phyloP scores from a whole-genome alignment of 495 filamentous ascomycete genomes.

The Neurospora sp. region DNA sequence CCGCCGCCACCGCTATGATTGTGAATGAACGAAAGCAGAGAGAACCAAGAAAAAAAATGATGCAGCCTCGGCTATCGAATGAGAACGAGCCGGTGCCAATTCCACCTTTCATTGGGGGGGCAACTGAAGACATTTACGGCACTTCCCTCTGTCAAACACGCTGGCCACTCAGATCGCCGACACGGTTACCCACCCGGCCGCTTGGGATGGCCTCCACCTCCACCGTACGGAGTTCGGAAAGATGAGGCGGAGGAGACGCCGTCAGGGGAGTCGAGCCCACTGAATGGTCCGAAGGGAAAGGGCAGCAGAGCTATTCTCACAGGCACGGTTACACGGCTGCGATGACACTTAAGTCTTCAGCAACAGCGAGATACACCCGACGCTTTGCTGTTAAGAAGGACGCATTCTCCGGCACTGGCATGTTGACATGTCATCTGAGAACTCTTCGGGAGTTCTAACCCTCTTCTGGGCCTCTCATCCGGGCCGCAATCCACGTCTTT shows the following conservation, averaged over 20 bases:
- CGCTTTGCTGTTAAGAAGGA: not conserved
- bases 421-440: not conserved
- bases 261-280: not conserved
- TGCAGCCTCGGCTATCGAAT: not conserved
- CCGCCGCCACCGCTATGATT: not conserved
- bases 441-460: not conserved
- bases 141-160: not conserved
- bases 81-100: not conserved
- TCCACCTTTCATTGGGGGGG: not conserved
- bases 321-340: not conserved
- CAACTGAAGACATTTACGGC: not conserved
- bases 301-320: not conserved
- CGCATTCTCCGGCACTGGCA: not conserved
- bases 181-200: not conserved
- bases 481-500: not conserved
- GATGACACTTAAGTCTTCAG: not conserved
- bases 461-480: not conserved
- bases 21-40: not conserved
- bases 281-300: not conserved
- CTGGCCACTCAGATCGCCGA: not conserved
- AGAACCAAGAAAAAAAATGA: not conserved
- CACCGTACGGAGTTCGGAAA: not conserved
- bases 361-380: not conserved
- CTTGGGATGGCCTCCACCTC: not conserved
- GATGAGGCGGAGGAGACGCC: not conserved